A percentile compares a stretch with the other conserved stretches of the same genome.
Evolutionary conservation across 495 filamentous ascomycete genomes (phyloP).

Genomic region (Tirmania nivea): DNA sequence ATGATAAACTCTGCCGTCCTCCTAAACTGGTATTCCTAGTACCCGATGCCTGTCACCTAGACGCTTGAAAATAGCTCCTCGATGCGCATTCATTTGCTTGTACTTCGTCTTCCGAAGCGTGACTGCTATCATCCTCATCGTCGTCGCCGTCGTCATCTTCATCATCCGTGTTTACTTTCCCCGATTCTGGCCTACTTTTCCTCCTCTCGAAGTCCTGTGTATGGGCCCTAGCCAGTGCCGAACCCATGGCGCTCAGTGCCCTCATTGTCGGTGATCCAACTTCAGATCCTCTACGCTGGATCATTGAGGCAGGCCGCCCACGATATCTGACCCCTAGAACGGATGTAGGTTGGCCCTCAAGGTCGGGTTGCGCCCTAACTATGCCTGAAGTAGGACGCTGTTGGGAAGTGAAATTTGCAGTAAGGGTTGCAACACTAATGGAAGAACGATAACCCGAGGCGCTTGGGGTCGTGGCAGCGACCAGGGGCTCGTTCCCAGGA

Average conservation of each 20-base stretch:
- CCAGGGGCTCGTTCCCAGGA: not conserved
- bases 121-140: no score
- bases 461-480: not conserved
- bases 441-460: not conserved
- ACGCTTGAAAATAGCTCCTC: no score
- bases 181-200: conserved; percentile 24
- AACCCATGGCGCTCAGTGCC: conserved; percentile 25
- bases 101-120: no score
- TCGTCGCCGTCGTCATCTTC: conserved; percentile 18
- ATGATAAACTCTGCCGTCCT: no score
- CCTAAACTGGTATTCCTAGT: no score
- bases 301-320: not conserved
- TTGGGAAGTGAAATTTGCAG: not conserved
- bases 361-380: not conserved
- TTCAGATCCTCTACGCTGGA: not conserved
- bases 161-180: conserved; percentile 11
- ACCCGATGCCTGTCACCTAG: no score
- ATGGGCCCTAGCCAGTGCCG: conserved; percentile 48
- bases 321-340: not conserved
- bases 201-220: conserved; percentile 72
- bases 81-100: no score
- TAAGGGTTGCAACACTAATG: not conserved
- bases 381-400: not conserved
- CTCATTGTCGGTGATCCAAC: conserved; percentile 22
- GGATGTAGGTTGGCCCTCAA: conserved; percentile 1